A percentile compares a stretch with the other conserved stretches of the same genome.
These are phyloP conservation scores for Stipa capillata DNA, from an alignment of 176 grass and related monocot genomes.

Conservation along the genomic window DNA sequence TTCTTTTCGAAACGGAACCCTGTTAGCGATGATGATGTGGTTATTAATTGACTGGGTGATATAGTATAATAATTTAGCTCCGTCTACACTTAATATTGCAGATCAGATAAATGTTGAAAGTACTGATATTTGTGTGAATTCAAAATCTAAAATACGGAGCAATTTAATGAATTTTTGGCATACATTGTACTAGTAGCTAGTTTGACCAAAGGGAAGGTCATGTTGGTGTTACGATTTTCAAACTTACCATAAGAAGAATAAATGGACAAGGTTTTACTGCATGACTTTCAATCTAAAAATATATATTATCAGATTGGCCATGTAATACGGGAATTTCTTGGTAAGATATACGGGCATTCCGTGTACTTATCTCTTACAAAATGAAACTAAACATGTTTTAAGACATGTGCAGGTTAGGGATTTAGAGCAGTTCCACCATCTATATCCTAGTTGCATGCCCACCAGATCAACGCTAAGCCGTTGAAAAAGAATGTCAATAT, in stretches of 20 bases:
- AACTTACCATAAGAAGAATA: background rate
- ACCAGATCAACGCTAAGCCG: background rate
- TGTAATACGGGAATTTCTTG: no score
- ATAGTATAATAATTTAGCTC: background rate
- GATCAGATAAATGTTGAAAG: background rate
- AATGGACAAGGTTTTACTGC: background rate
- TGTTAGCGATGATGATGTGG: conserved; percentile 4
- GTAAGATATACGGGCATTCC: background rate
- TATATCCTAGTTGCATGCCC: background rate
- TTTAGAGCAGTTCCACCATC: background rate
- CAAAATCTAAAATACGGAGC: background rate
- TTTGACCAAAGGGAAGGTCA: background rate
- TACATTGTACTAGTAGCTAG: background rate
- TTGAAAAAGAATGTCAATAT: background rate
- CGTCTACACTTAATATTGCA: background rate
- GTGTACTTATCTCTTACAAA: background rate
- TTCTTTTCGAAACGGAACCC: no score
- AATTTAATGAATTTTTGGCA: background rate
- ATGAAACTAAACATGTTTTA: background rate
- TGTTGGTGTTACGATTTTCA: background rate
- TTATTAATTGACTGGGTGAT: background rate
- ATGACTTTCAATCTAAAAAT: background rate
- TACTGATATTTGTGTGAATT: background rate
- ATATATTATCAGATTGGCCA: background rate
- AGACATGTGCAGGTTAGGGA: background rate